Base-by-base conservation (phyloP, 768 basidiomycete species). In the Dentipellis sp. region DNA sequence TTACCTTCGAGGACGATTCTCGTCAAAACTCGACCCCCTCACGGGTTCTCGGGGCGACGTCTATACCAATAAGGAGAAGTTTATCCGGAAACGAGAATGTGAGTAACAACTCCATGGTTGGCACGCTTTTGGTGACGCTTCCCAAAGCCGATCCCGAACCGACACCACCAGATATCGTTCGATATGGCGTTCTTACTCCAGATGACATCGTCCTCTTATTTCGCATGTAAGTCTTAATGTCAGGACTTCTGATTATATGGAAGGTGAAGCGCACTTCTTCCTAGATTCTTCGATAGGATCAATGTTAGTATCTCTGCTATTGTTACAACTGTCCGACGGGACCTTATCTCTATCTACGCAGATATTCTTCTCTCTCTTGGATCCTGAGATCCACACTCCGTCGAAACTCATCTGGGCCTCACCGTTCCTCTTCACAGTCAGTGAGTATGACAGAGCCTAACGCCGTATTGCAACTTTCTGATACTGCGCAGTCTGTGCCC, bases 381-480 rank as follows among this genome's bases (percentile, higher is more conserved):
- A 94, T 67, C 84, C 84, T 10, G 82, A 81, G 6, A 73, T 94
- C 14, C 93, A 94, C 65, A 92, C 86, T 0, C 83, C 90, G 10
- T 80, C 83, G 6, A 78, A 81, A 3, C 89, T 87, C 10, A 91
- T 89, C 62, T 80, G 87, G 17, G 77, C 93, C 53, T 91, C 88
- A 63, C 92, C 93, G 0, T 95, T 94, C 74, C 74, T 95, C 36
- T 92, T 93, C 68, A 94, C 92, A 48, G 90, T 91, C 57, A 78
- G 87, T 87, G 56, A 74, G 81, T 82, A 16, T 1, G 10, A 16
- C 23, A 1, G 37, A n/a, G n/a, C 5, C 36, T 10, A 10, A 22
- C n/a, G 14, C 9, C 11, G 19, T 48, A 50, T 12, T 37, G 29
- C 36, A 9, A 57, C 52, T 54, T 23, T 11, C 42, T 45, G 16